Evolutionary conservation across 495 filamentous ascomycete species (phyloP), one percentile per base, ranked within the genome.

Genomic region (Xeromyces bisporus): DNA sequence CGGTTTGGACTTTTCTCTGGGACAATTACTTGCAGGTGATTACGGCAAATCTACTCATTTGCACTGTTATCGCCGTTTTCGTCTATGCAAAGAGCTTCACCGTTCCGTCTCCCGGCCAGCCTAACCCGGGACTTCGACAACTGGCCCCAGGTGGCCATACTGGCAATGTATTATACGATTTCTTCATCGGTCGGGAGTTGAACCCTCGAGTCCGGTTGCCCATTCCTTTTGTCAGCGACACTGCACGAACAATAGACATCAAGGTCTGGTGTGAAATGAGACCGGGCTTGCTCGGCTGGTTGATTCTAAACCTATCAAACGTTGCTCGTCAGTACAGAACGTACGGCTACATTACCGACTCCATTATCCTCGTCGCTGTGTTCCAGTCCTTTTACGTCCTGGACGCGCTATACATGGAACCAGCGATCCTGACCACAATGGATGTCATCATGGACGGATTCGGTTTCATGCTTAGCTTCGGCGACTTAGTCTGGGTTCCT

Each of bases 361-460:
- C 77, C 42, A 94, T 94, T 40, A 29, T 92, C 29, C 68, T 96
- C 42, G 71, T 87, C 39, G 75, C 79, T 8, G 37, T 66, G 16
- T 75, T 87, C 46, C 91, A 96, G 53, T 61, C 67, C 8, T 52
- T 92, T 35, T 96, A 96, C 49, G 73, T 87, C 2, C 57, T 94
- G 31, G 91, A 97, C 50, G 67, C 69, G 0, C 67, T 81, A n/a
- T 84, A 75, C 57, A 86, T 86, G 73, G 89, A 97, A 50, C 69
- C 83, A 0, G 77, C 87, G 1, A 75, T 97, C 37, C 63, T 97
- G 42, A 96, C 91, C 2, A 94, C 84, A 7, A 94, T 97, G 56
- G 91, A 97, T 52, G 78, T 96, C 46, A 92, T 75, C 34, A 80
- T 74, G 44, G 89, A 97, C 44, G 91, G 89, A 9, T 94, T 96